phyloP scores from a whole-genome alignment of 1,284 basidiomycete species.

The Tremellales sp. region DNA sequence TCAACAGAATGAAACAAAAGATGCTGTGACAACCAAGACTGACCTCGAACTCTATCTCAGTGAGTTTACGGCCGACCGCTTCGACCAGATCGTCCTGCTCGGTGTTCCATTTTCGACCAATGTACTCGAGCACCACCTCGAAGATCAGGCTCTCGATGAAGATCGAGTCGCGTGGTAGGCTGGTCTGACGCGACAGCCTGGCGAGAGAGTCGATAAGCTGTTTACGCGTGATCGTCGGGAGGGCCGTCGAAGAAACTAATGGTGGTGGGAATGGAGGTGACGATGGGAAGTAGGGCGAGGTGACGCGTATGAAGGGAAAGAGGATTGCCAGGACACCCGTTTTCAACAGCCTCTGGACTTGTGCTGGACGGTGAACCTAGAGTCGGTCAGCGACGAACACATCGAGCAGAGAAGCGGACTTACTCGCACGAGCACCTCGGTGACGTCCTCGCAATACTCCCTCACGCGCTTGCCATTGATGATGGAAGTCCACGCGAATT shows the following conservation, averaged over 20 bases:
- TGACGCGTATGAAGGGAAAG: constrained; percentile 20
- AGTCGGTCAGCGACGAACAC: not conserved
- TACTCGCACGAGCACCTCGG: constrained; percentile 9
- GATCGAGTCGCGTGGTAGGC: constrained; percentile 1
- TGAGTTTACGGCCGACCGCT: constrained; percentile 24
- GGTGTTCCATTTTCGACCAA: constrained; percentile 25
- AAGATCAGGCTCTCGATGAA: constrained; percentile 13
- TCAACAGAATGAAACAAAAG: not conserved
- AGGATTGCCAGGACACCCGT: constrained; percentile 9
- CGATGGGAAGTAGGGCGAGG: constrained; percentile 9
- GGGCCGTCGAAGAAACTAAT: constrained; percentile 9
- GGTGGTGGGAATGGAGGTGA: constrained; percentile 11
- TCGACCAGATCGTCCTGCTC: constrained; percentile 18
- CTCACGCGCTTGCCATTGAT: constrained; percentile 16
- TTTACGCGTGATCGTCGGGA: constrained; percentile 17
- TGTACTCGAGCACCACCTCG: constrained; percentile 35
- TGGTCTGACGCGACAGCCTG: constrained; percentile 8
- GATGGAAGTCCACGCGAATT: constrained; percentile 14
- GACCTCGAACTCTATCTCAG: constrained; percentile 38
- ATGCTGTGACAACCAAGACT: no score
- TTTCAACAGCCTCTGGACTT: not conserved
- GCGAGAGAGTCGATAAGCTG: constrained; percentile 29
- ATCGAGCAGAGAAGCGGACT: not conserved
- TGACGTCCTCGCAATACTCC: constrained; percentile 21
- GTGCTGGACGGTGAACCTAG: not conserved